These are phyloP conservation scores for Colletotrichum acutatum DNA, from an alignment of 2,329 filamentous ascomycete species.

Conservation along the genomic window DNA sequence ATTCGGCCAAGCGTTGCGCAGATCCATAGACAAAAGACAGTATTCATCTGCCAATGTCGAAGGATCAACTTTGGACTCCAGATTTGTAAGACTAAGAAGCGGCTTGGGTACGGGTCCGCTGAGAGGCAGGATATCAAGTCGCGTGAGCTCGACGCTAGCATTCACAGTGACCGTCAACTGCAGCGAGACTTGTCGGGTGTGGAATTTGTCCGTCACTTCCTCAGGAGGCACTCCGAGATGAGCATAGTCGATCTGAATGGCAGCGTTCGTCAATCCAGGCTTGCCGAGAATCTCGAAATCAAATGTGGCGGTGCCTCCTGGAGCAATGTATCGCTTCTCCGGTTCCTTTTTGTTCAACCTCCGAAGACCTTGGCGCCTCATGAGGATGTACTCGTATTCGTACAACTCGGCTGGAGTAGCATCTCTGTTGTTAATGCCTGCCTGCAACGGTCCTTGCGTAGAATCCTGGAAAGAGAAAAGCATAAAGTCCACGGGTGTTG, in stretches of 20 bases:
- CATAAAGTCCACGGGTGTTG: slow-evolving; percentile 82
- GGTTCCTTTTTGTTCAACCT: slow-evolving; percentile 59
- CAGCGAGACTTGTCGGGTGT: slow-evolving; percentile 84
- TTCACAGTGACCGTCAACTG: slow-evolving; percentile 92
- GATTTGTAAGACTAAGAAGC: slow-evolving; percentile 62
- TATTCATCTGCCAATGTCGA: slow-evolving; percentile 58
- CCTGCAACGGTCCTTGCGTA: slow-evolving; percentile 80
- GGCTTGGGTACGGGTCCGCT: slow-evolving; percentile 71
- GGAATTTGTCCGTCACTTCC: slow-evolving; percentile 78
- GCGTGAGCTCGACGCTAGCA: slow-evolving; percentile 83
- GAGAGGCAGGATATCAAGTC: slow-evolving; percentile 83
- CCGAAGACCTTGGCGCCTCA: slow-evolving; percentile 76
- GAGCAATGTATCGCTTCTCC: slow-evolving; percentile 69
- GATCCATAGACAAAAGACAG: slow-evolving; percentile 83
- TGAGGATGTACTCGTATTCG: slow-evolving; percentile 84
- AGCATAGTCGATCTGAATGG: slow-evolving; percentile 88
- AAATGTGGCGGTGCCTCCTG: slow-evolving; percentile 76
- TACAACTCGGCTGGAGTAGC: slow-evolving; percentile 83
- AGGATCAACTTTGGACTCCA: slow-evolving; percentile 54
- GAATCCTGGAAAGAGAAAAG: slow-evolving; percentile 92
- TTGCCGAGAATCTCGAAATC: slow-evolving; percentile 89
- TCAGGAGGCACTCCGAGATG: slow-evolving; percentile 77
- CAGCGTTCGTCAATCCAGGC: slow-evolving; percentile 81
- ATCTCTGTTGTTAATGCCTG: slow-evolving; percentile 80
- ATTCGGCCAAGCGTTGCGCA: slow-evolving; percentile 91